Percentiles rank a stretch among this genome's conserved stretches.
Conservation (phyloP, 2,329 filamentous ascomycete species). For the Biscogniauxia sp. region DNA sequence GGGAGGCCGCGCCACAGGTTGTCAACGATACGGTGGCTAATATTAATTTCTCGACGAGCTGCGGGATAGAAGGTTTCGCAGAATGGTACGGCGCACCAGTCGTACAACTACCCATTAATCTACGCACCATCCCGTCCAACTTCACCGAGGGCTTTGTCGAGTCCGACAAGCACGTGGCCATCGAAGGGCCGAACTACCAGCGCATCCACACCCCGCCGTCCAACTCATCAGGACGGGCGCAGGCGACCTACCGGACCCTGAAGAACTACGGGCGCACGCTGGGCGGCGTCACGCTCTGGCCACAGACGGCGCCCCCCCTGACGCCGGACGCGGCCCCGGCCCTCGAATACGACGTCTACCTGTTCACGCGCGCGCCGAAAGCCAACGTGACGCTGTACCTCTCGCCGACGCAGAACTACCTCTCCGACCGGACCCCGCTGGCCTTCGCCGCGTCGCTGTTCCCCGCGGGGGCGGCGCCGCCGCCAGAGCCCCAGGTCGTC, state of each 20-base stretch:
- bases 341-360: constrained; percentile 60
- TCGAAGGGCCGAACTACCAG: constrained; percentile 54
- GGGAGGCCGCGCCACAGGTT: constrained; percentile 39
- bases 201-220: constrained; percentile 32
- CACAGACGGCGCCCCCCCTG: constrained; percentile 50
- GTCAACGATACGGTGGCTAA: constrained; percentile 43
- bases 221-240: constrained; percentile 24
- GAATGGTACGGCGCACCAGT: constrained; percentile 37
- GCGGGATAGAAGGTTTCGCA: constrained; percentile 29
- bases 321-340: constrained; percentile 48
- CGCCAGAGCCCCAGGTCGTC: constrained; percentile 32
- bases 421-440: constrained; percentile 47
- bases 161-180: constrained; percentile 55
- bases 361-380: constrained; percentile 51
- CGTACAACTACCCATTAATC: constrained; percentile 54
- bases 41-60: constrained; percentile 47
- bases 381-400: constrained; percentile 49
- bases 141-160: constrained; percentile 62
- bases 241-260: constrained; percentile 50
- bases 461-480: constrained; percentile 29
- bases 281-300: constrained; percentile 56
- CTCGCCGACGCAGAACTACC: constrained; percentile 52
- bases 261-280: constrained; percentile 56
- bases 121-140: constrained; percentile 44
- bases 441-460: constrained; percentile 31